These are phyloP conservation scores for Delonix regia DNA, from an alignment of 306 rosid species.

Conservation along the genomic window DNA sequence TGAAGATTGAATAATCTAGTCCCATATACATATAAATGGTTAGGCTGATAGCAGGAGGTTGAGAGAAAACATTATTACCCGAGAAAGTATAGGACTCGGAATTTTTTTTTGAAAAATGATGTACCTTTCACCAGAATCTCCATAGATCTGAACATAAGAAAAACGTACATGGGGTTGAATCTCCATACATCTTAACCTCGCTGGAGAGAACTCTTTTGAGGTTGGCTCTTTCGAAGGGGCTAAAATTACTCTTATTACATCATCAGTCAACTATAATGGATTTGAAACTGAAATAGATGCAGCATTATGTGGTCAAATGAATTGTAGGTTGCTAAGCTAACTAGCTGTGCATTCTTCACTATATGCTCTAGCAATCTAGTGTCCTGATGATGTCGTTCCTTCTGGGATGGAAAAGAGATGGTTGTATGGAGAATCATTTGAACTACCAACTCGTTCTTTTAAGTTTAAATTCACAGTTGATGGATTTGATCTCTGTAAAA, in stretches of 20 bases:
- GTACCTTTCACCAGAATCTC: conserved; percentile 10
- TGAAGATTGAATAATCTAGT: neutral
- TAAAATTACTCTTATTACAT: neutral
- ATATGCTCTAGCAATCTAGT: neutral
- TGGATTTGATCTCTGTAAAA: conserved; percentile 29
- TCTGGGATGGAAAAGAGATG: conserved; percentile 7
- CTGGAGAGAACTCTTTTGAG: conserved; percentile 15
- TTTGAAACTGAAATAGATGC: conserved; percentile 28
- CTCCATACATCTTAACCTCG: conserved; percentile 1
- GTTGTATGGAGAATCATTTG: neutral
- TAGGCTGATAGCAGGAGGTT: conserved; percentile 23
- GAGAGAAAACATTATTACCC: neutral
- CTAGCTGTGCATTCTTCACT: neutral
- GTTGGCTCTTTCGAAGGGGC: neutral
- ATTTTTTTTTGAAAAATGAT: neutral
- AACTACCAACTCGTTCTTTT: conserved; percentile 9
- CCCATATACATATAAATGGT: neutral
- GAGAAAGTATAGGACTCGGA: neutral
- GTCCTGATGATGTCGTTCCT: conserved; percentile 3
- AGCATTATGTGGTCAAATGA: conserved; percentile 25
- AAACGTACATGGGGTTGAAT: neutral
- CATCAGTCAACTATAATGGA: neutral
- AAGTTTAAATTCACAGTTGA: conserved; percentile 27
- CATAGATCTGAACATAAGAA: neutral
- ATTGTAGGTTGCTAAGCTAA: conserved; percentile 3